Percentiles rank a stretch among this genome's conserved stretches.
phyloP scores from a whole-genome alignment of 1,139 yeast genomes.

The Candida labiduridarum region DNA sequence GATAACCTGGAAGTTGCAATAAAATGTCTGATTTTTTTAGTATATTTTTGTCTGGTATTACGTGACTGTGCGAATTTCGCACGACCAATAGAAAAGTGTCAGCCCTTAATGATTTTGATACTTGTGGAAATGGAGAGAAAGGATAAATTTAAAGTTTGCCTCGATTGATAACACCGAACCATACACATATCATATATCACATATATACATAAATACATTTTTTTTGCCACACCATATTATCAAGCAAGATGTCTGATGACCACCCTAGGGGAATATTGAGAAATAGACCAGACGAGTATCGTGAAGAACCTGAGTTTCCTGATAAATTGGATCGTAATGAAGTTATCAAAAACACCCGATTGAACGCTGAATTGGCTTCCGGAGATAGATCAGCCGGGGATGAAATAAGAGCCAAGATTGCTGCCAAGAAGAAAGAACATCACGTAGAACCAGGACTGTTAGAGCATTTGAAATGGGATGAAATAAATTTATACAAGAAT shows the following conservation, averaged over 20 bases:
- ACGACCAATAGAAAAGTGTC: neutral
- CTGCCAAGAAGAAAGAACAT: conserved; percentile 21
- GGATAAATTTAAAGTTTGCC: neutral
- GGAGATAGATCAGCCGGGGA: conserved; percentile 38
- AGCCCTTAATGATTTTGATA: too few species aligned
- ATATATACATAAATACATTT: neutral
- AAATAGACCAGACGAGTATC: conserved; percentile 29
- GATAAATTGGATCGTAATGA: conserved; percentile 45
- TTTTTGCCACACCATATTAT: neutral
- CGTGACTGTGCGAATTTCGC: neutral
- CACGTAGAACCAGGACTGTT: conserved; percentile 8
- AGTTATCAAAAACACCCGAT: conserved; percentile 45
- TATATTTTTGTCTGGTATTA: neutral
- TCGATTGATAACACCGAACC: neutral
- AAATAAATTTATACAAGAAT: conserved; percentile 62
- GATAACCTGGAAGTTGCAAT: neutral
- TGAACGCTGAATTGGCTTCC: conserved; percentile 40
- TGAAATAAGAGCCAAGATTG: conserved; percentile 40
- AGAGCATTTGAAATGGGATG: conserved; percentile 68
- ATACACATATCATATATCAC: neutral
- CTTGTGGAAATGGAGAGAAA: too few species aligned
- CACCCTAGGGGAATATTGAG: conserved; percentile 49
- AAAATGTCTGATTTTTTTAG: neutral
- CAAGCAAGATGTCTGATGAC: conserved; percentile 20
- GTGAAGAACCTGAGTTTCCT: conserved; percentile 13